A percentile compares a stretch with the other conserved stretches of the same genome.
Conservation (phyloP, 257 asterid genomes). For the Fraxinus quadrangulata region DNA sequence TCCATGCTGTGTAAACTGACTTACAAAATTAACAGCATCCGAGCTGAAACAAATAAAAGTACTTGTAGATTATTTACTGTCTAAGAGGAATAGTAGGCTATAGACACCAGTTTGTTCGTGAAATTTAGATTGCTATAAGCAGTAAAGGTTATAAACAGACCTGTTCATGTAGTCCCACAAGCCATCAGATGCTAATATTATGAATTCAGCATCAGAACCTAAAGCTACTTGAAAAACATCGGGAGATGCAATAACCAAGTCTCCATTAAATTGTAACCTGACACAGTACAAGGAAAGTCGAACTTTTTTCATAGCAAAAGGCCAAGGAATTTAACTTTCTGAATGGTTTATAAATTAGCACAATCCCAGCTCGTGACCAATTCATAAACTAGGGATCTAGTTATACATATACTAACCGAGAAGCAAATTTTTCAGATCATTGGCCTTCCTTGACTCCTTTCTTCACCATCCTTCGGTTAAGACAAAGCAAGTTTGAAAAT, state of each 20-base stretch:
- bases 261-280: slow-evolving; percentile 69
- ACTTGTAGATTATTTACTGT: not conserved
- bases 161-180: slow-evolving; percentile 93
- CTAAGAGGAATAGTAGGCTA: not conserved
- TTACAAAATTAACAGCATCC: slow-evolving; percentile 63
- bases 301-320: not conserved
- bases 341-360: not conserved
- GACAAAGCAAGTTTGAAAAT: slow-evolving; percentile 13
- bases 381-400: not conserved
- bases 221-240: slow-evolving; percentile 74
- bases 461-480: slow-evolving; percentile 70
- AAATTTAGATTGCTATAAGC: not conserved
- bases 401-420: slow-evolving; percentile 55
- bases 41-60: slow-evolving; percentile 44
- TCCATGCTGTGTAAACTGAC: slow-evolving; percentile 81
- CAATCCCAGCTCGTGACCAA: not conserved
- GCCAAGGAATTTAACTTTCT: not conserved
- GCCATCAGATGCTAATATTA: slow-evolving; percentile 87
- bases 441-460: slow-evolving; percentile 83
- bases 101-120: not conserved
- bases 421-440: slow-evolving; percentile 82
- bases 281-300: slow-evolving; percentile 19
- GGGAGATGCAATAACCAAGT: slow-evolving; percentile 75
- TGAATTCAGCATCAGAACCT: slow-evolving; percentile 74
- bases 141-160: slow-evolving; percentile 27